Evolutionary conservation across 441 rosid genomes (phyloP).

Genomic region (Euphorbia celastroides): DNA sequence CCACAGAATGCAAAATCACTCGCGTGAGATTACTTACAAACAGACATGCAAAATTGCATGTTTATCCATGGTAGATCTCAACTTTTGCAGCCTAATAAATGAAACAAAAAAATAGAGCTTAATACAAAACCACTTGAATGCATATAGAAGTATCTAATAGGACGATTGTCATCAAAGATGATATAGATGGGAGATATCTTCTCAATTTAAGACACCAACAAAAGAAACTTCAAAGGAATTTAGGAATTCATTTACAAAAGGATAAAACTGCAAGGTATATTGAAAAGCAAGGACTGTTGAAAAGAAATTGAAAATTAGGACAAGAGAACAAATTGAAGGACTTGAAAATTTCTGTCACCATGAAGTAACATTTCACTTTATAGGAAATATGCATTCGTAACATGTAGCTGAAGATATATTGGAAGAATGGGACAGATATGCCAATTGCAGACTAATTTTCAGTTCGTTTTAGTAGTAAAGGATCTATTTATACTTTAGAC

Average conservation of each 20-base stretch:
- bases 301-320: not conserved
- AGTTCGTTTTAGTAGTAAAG: not conserved
- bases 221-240: not conserved
- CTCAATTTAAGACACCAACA: not conserved
- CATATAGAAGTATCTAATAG: not conserved
- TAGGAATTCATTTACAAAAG: not conserved
- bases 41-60: not conserved
- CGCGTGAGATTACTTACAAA: not conserved
- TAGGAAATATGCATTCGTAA: not conserved
- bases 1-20: conserved; percentile 10
- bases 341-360: not conserved
- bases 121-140: not conserved
- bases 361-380: conserved; percentile 1
- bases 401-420: not conserved
- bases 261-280: not conserved
- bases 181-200: not conserved
- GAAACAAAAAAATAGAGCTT: not conserved
- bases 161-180: not conserved
- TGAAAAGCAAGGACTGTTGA: not conserved
- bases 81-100: not conserved
- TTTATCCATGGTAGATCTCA: conserved; percentile 2
- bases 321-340: not conserved
- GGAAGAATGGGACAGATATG: not conserved
- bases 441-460: not conserved
- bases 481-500: not conserved